Conservation (phyloP, 257 asterid species). For the Scutellaria barbata region DNA sequence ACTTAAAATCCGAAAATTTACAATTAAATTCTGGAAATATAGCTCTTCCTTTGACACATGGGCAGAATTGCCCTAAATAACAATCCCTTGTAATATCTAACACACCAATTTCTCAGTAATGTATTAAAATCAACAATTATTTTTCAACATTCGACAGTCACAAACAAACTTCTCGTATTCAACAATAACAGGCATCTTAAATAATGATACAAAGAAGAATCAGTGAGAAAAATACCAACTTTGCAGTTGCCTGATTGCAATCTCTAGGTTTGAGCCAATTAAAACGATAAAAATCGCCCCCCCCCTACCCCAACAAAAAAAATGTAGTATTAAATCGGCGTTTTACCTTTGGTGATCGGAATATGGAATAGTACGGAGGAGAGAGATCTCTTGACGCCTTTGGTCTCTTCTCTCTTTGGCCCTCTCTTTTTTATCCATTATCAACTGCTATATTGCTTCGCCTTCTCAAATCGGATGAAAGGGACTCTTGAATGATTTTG, state of each 20-base stretch:
- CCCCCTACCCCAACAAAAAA: neutral
- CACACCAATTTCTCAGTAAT: neutral
- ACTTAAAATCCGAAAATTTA: neutral
- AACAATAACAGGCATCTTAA: neutral
- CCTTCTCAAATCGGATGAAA: neutral
- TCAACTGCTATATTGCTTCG: neutral
- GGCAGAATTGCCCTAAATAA: constrained; percentile 1
- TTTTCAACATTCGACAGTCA: neutral
- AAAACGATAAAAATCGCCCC: neutral
- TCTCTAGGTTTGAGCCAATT: neutral
- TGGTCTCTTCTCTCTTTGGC: constrained; percentile 79
- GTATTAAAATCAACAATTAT: neutral
- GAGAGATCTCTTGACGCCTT: constrained; percentile 76
- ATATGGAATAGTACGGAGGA: constrained; percentile 80
- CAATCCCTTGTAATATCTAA: neutral
- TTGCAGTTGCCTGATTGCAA: constrained; percentile 11
- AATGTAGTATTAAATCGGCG: neutral
- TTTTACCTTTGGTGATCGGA: constrained; percentile 72
- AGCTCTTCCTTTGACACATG: neutral
- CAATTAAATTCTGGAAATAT: constrained; percentile 11
- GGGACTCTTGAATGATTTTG: too few species aligned
- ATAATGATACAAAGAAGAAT: neutral
- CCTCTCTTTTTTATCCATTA: constrained; percentile 67
- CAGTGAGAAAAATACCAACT: neutral
- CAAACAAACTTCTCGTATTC: neutral